Percentiles rank a stretch among this genome's conserved stretches.
phyloP scores from a whole-genome alignment of 1,284 basidiomycete genomes.

The Rhodotorula mucilaginosa region DNA sequence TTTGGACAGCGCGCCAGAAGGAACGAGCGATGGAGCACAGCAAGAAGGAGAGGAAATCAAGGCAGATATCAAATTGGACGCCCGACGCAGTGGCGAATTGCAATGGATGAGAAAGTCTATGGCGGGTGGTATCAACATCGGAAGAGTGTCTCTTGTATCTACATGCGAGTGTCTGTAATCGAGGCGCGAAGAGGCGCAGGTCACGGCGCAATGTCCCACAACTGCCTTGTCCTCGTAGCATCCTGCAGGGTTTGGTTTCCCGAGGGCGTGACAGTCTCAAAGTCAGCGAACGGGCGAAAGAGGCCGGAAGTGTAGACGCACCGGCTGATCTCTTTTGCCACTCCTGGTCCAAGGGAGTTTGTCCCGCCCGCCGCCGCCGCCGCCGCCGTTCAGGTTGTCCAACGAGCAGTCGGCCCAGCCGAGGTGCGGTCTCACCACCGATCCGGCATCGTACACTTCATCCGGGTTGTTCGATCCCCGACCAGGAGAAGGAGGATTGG shows the following conservation, averaged over 20 bases:
- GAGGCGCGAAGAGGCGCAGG: not conserved
- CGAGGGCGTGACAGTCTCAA: not conserved
- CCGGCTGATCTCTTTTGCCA: slow-evolving; percentile 11
- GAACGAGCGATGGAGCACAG: too few relatives aligned
- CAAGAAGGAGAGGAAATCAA: too few relatives aligned
- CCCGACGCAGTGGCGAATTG: too few relatives aligned
- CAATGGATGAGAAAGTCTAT: not conserved
- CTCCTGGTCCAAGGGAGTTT: not conserved
- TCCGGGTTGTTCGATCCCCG: not conserved
- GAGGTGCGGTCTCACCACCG: not conserved
- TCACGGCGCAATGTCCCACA: slow-evolving; percentile 20
- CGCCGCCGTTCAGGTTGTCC: not conserved
- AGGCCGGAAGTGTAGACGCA: not conserved
- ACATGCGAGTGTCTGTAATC: not conserved
- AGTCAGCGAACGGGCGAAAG: too few relatives aligned
- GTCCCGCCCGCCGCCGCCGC: too few relatives aligned
- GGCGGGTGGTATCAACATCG: too few relatives aligned
- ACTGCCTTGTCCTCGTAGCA: not conserved
- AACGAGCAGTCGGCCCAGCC: slow-evolving; percentile 19
- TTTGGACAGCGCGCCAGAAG: too few relatives aligned
- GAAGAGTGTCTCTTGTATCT: not conserved
- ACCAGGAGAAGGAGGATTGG: too few relatives aligned
- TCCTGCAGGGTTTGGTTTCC: too few relatives aligned
- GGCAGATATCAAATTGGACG: too few relatives aligned
- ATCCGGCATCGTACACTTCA: too few relatives aligned